Evolutionary conservation across 148 eudicot genomes (phyloP).

Genomic region (Fallopia convolvulus): DNA sequence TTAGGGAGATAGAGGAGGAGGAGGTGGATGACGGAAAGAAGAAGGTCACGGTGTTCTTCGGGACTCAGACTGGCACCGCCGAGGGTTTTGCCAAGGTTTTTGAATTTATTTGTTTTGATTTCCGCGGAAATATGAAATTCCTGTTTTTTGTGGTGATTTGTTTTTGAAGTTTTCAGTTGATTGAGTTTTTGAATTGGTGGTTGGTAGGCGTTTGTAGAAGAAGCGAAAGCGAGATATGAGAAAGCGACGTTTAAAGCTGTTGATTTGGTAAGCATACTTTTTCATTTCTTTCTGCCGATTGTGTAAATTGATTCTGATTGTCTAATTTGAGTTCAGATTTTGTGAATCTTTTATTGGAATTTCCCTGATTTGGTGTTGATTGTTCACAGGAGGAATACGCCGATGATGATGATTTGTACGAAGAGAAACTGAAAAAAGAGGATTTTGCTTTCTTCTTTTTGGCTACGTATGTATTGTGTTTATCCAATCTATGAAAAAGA

Average conservation of each 20-base stretch:
- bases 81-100: constrained; percentile 92
- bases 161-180: not conserved
- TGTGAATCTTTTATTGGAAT: not conserved
- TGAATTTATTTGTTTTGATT: not conserved
- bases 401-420: constrained; percentile 81
- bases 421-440: constrained; percentile 79
- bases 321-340: not conserved
- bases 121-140: not conserved
- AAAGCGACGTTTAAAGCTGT: constrained; percentile 70
- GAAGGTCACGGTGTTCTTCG: constrained; percentile 72
- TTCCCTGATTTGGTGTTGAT: not conserved
- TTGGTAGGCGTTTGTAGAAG: constrained; percentile 76
- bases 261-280: constrained; percentile 54
- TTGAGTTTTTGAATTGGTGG: constrained; percentile 17
- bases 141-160: not conserved
- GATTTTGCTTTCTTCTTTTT: constrained; percentile 65
- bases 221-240: constrained; percentile 87
- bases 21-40: constrained; percentile 70
- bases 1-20: constrained; percentile 41
- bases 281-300: not conserved
- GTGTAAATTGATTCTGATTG: not conserved
- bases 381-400: constrained; percentile 85
- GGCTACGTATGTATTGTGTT: constrained; percentile 66
- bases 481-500: not conserved
- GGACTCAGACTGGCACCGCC: constrained; percentile 96